Conservation (phyloP, 306 rosid species). For the Cicer bijugum region DNA sequence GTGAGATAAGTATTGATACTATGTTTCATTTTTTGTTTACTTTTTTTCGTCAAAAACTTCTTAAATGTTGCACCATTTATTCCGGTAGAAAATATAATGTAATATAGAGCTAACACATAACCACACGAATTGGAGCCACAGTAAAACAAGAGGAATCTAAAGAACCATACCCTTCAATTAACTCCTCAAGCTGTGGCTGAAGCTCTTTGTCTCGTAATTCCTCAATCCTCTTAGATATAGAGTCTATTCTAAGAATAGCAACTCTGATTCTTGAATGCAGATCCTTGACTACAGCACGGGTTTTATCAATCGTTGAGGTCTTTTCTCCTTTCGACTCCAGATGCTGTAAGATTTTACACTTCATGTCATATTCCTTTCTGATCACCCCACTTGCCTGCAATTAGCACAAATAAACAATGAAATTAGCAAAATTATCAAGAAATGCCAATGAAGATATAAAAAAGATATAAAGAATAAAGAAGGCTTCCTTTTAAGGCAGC, state of each 20-base stretch:
- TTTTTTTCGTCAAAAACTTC: not conserved
- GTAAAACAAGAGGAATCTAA: constrained; percentile 33
- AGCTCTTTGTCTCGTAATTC: constrained; percentile 91
- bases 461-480: not conserved
- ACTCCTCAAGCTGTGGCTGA: constrained; percentile 94
- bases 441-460: not conserved
- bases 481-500: constrained; percentile 3
- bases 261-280: constrained; percentile 88
- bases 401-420: constrained; percentile 3
- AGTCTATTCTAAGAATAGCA: constrained; percentile 81
- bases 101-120: constrained; percentile 32
- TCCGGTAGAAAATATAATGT: constrained; percentile 1
- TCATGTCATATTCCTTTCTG: constrained; percentile 78
- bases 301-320: constrained; percentile 63
- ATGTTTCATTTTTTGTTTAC: not conserved
- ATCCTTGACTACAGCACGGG: constrained; percentile 86
- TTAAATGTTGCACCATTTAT: not conserved
- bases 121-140: not conserved
- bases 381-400: constrained; percentile 83
- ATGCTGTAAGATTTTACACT: constrained; percentile 73
- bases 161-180: constrained; percentile 77
- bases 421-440: constrained; percentile 1
- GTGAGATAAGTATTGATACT: not conserved
- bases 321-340: constrained; percentile 73
- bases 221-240: constrained; percentile 90